Conservation (phyloP, 2,329 filamentous ascomycete species). For the Ampelomyces quisqualis region DNA sequence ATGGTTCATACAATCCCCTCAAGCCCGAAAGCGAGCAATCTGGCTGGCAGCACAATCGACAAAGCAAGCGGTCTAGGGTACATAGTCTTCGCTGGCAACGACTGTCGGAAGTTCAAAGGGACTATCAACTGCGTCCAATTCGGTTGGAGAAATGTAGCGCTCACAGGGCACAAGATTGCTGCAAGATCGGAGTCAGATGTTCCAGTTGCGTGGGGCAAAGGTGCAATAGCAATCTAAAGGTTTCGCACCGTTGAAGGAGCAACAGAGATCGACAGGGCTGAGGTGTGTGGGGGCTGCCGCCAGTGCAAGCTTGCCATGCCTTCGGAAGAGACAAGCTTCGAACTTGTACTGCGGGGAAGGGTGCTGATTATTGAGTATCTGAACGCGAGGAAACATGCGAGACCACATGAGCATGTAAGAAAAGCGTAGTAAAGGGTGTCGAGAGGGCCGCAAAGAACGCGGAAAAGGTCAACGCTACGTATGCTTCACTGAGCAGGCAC, state of each 20-base stretch:
- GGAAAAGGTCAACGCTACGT: too few species aligned
- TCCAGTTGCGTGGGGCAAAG: conserved; percentile 3
- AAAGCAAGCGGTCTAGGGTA: conserved; percentile 21
- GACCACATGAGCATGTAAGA: too few species aligned
- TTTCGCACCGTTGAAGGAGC: neutral
- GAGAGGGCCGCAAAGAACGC: too few species aligned
- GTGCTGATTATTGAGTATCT: too few species aligned
- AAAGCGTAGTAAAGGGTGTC: too few species aligned
- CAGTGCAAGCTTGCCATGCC: neutral
- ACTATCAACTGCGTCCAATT: conserved; percentile 20
- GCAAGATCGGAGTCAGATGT: conserved; percentile 18
- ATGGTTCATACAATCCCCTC: neutral
- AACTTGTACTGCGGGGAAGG: too few species aligned
- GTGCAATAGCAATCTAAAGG: conserved; percentile 1
- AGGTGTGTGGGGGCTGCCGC: neutral
- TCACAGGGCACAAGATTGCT: conserved; percentile 21
- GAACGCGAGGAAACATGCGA: too few species aligned
- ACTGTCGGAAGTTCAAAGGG: conserved; percentile 29
- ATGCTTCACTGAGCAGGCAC: too few species aligned
- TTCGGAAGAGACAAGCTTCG: neutral
- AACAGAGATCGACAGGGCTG: conserved; percentile 1
- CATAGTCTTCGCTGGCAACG: conserved; percentile 22
- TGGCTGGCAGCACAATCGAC: neutral
- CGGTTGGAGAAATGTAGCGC: conserved; percentile 24
- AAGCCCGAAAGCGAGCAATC: neutral